Evolutionary conservation across 2,329 filamentous ascomycete species (phyloP), one percentile per base, ranked within the genome.

Genomic region (Ascocoryne sarcoides): DNA sequence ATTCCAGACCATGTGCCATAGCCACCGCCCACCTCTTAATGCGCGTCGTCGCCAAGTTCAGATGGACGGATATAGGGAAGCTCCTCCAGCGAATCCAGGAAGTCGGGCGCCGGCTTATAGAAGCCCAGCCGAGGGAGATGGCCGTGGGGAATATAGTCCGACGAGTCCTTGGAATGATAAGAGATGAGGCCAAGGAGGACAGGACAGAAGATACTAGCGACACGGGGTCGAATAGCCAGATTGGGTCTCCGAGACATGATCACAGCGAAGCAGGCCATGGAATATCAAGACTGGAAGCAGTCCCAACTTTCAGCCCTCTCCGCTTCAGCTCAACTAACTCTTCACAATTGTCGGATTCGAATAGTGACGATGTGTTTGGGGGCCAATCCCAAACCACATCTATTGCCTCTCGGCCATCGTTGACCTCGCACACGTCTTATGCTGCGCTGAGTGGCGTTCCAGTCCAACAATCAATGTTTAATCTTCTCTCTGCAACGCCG

Each of bases 121-220:
- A 82, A 40, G 89, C 92, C 5, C 87, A 94, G 55, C 90, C 90
- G 12, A 77, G 83, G 45, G 92, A 96, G 65, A 81, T 95, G 53
- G 86, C 88, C 4, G 87, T 95, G 32, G 90, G 88, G 38, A 98
- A 98, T 58, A 89, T 98, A 52, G 86, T 95, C 34, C 79, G 89
- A 45, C 80, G 92, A 47, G 84, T 96, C 2, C 69, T 98, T 28
- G 85, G 88, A 32, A 72, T 98, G 48, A 92, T 98, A 49, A 79
- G 92, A 37, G 89, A 95, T 57, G 89, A 96, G 57, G 84, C 85
- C 29, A 82, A 85, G 53, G 86, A 93, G 54, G 82, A 87, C 52
- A 70, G 81, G 43, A 84, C 84, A 45, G 79, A 66, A 36, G 75
- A 56, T 51, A 45, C 43, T 14, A 57, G 53, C 36, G 57, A 59